Percentiles rank a stretch among this genome's conserved stretches.
Evolutionary conservation across 1,139 yeast species (phyloP).

Genomic region (Hemisphaericaspora subhashii): DNA sequence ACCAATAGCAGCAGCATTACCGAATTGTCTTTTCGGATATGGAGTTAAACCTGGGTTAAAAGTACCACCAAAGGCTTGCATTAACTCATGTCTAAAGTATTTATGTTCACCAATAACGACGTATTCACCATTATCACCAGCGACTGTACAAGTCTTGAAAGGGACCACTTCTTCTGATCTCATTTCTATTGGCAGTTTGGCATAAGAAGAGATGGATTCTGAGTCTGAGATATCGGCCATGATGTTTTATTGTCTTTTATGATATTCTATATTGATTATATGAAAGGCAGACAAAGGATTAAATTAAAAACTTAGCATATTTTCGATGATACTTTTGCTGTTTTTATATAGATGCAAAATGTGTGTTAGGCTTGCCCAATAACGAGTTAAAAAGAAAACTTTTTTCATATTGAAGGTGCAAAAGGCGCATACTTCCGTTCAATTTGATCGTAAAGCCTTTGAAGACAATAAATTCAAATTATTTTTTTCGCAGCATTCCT

Average conservation of each 20-base stretch:
- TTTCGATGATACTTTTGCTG: no score
- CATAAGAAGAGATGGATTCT: slow-evolving; percentile 1
- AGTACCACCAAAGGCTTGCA: slow-evolving; percentile 41
- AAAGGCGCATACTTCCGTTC: not conserved
- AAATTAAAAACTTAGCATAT: no score
- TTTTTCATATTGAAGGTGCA: not conserved
- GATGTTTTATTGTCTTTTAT: not conserved
- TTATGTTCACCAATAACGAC: slow-evolving; percentile 22
- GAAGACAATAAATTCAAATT: no score
- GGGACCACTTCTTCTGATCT: not conserved
- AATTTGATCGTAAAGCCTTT: no score
- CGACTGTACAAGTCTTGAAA: slow-evolving; percentile 3
- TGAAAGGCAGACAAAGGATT: not conserved
- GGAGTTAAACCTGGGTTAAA: slow-evolving; percentile 34
- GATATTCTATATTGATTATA: not conserved
- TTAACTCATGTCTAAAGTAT: slow-evolving; percentile 31
- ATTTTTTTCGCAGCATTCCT: slow-evolving; percentile 1
- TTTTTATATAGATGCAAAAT: no score
- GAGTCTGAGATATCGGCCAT: not conserved
- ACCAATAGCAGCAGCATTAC: slow-evolving; percentile 65
- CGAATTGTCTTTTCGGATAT: slow-evolving; percentile 36
- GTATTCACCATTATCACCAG: slow-evolving; percentile 15
- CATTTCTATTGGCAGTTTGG: not conserved
- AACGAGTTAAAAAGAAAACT: not conserved
- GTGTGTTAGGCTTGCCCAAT: no score